A percentile compares a stretch with the other conserved stretches of the same genome.
These are phyloP conservation scores for Cronartium quercuum DNA, from an alignment of 1,284 basidiomycete species.

Conservation along the genomic window DNA sequence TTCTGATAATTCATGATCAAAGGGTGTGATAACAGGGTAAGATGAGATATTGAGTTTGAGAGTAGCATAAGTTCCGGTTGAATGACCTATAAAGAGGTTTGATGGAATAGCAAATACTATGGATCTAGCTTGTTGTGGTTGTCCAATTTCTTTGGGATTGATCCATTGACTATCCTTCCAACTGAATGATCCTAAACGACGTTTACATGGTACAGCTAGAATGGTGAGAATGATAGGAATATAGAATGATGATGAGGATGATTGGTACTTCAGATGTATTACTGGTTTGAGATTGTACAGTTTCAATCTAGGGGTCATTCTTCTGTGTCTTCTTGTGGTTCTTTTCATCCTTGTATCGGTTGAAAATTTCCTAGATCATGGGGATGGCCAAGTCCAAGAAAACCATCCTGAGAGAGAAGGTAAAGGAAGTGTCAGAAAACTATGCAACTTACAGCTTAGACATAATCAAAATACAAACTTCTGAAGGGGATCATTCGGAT, in stretches of 20 bases:
- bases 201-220: constrained; percentile 74
- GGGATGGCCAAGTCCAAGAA: no score
- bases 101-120: constrained; percentile 39
- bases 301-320: no score
- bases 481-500: neutral
- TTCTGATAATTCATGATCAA: constrained; percentile 67
- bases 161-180: constrained; percentile 75
- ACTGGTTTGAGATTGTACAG: no score
- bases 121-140: constrained; percentile 41
- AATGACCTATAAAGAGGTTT: constrained; percentile 24
- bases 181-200: constrained; percentile 74
- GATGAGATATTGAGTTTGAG: constrained; percentile 59
- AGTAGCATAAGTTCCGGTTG: constrained; percentile 31
- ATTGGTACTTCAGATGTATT: no score
- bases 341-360: no score
- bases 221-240: constrained; percentile 64
- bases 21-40: constrained; percentile 47
- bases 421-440: no score
- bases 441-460: no score
- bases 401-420: no score
- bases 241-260: no score
- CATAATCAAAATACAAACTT: neutral
- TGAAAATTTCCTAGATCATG: no score
- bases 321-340: no score
- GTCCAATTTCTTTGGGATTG: constrained; percentile 62